Conservation (phyloP, 139 green algal species). For the Haematococcus lacustris region DNA sequence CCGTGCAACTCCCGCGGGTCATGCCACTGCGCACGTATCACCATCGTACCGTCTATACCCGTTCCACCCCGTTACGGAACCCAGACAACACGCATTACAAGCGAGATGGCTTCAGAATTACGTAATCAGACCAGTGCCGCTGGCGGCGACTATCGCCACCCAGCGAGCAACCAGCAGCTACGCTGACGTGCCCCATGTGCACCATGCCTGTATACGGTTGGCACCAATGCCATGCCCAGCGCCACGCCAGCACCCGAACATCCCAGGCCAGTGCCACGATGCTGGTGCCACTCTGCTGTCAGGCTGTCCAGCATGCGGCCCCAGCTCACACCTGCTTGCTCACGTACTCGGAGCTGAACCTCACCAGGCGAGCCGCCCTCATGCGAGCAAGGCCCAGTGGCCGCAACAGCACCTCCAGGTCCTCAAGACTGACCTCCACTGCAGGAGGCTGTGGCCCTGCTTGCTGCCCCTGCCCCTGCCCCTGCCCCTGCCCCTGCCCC, state of each 20-base stretch:
- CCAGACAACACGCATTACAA: no score
- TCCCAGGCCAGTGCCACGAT: no score
- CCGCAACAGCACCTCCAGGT: constrained; percentile 48
- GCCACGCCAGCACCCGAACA: constrained; percentile 5
- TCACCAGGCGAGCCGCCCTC: constrained; percentile 56
- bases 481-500: no score
- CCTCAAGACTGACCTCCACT: no score
- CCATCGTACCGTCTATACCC: no score
- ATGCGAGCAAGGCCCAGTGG: constrained; percentile 80
- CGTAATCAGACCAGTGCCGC: neutral
- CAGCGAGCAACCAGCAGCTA: neutral
- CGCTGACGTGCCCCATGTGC: neutral
- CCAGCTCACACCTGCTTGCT: constrained; percentile 45
- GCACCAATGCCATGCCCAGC: no score
- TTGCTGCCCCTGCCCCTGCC: no score
- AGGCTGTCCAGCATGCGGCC: neutral
- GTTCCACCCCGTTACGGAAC: no score
- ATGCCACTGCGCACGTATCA: constrained; percentile 70
- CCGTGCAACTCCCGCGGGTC: constrained; percentile 71
- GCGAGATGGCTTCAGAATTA: no score
- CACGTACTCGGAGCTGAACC: constrained; percentile 76
- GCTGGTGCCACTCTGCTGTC: neutral
- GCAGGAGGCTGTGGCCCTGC: no score
- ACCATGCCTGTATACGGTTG: no score
- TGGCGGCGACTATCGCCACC: neutral